A percentile compares a stretch with the other conserved stretches of the same genome.
phyloP scores from a whole-genome alignment of 2,329 filamentous ascomycete species.

The Parascedosporium putredinis region DNA sequence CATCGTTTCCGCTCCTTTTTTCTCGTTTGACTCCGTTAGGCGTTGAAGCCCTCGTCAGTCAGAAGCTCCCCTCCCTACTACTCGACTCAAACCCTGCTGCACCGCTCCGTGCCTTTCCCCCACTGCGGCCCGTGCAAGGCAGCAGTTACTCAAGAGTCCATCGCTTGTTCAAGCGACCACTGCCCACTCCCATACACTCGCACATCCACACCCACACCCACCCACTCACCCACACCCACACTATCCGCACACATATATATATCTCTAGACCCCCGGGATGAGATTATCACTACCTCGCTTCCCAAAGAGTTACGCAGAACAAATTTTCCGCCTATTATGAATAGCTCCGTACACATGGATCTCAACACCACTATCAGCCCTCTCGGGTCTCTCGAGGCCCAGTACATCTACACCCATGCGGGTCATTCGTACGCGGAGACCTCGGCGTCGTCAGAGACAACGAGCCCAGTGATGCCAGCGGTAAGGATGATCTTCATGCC shows the following conservation, averaged over 20 bases:
- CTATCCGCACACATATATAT: background rate
- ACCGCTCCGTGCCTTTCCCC: background rate
- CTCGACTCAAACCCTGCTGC: background rate
- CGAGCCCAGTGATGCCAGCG: constrained; percentile 13
- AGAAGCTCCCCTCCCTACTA: too few species aligned
- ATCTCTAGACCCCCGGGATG: background rate
- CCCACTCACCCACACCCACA: background rate
- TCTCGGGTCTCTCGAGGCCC: background rate
- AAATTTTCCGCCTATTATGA: background rate
- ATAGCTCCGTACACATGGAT: background rate
- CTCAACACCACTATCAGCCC: constrained; percentile 1
- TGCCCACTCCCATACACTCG: too few species aligned
- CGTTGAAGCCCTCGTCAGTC: too few species aligned
- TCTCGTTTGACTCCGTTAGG: too few species aligned
- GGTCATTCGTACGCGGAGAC: constrained; percentile 9
- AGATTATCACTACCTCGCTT: background rate
- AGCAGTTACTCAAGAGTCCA: too few species aligned
- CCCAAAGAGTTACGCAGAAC: background rate
- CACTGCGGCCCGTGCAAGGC: background rate
- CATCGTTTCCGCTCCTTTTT: background rate
- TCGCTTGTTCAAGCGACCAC: too few species aligned
- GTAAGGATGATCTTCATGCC: constrained; percentile 6
- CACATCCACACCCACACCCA: too few species aligned
- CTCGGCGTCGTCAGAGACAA: constrained; percentile 13
- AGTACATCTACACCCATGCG: background rate